phyloP scores from a whole-genome alignment of 2,329 filamentous ascomycete genomes.

The Lachnellula cervina region DNA sequence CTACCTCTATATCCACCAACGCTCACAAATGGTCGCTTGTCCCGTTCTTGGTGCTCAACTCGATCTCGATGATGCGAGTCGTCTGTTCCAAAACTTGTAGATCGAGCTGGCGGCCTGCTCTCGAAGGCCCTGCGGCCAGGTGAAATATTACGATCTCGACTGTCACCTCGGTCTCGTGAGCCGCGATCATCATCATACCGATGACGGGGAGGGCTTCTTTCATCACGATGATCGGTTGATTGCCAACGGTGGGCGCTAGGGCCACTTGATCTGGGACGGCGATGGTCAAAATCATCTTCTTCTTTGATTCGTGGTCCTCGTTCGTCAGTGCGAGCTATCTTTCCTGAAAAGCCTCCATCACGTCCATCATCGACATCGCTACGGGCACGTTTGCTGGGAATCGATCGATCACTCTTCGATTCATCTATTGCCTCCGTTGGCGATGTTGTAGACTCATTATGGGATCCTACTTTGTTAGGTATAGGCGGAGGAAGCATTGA shows the following conservation, averaged over 20 bases:
- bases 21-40: slow-evolving; percentile 13
- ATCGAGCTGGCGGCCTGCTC: slow-evolving; percentile 18
- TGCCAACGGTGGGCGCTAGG: slow-evolving; percentile 16
- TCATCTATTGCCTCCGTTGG: slow-evolving; percentile 8
- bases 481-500: slow-evolving; percentile 25
- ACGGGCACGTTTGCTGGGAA: slow-evolving; percentile 28
- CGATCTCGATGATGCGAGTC: slow-evolving; percentile 15
- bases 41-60: slow-evolving; percentile 9
- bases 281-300: slow-evolving; percentile 17
- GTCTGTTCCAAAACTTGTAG: slow-evolving; percentile 17
- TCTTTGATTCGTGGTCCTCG: slow-evolving; percentile 14
- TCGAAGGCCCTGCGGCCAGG: slow-evolving; percentile 21
- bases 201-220: slow-evolving; percentile 13
- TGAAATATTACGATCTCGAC: slow-evolving; percentile 26
- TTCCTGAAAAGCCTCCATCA: slow-evolving; percentile 13
- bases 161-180: slow-evolving; percentile 15
- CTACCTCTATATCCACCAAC: slow-evolving; percentile 24
- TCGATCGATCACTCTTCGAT: slow-evolving; percentile 11
- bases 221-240: slow-evolving; percentile 18
- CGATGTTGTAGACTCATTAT: slow-evolving; percentile 4
- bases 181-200: slow-evolving; percentile 17
- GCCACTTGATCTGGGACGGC: slow-evolving; percentile 21
- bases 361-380: slow-evolving; percentile 22
- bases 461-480: slow-evolving; percentile 14
- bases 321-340: slow-evolving; percentile 25